These are phyloP conservation scores for Paradendryphiella salina DNA, from an alignment of 2,329 filamentous ascomycete genomes.

Conservation along the genomic window DNA sequence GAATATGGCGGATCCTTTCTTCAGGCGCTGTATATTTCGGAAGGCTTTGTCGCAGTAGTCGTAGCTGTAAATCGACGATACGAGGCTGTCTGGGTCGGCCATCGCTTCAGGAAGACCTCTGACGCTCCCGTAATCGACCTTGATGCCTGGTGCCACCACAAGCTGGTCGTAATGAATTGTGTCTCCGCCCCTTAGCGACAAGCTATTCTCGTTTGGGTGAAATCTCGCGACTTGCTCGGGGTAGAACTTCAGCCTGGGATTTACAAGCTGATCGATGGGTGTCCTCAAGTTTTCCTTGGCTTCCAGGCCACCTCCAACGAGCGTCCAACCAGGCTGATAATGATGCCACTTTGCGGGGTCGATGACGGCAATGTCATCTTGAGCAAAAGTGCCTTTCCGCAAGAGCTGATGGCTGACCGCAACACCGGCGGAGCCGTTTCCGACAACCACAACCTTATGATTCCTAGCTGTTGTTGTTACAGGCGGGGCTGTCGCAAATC, in stretches of 20 bases:
- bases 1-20: constrained; percentile 44
- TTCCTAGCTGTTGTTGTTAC: constrained; percentile 43
- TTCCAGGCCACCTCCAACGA: constrained; percentile 68
- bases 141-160: constrained; percentile 59
- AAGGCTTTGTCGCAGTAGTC: constrained; percentile 45
- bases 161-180: constrained; percentile 65
- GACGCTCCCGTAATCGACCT: constrained; percentile 33
- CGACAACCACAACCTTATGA: constrained; percentile 69
- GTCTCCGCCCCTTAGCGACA: constrained; percentile 60
- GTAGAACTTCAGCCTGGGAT: constrained; percentile 64
- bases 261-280: constrained; percentile 56
- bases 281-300: constrained; percentile 60
- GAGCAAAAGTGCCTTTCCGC: constrained; percentile 58
- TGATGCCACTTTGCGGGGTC: constrained; percentile 67
- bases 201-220: constrained; percentile 59
- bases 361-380: constrained; percentile 65
- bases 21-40: constrained; percentile 34
- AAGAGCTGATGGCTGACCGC: constrained; percentile 69
- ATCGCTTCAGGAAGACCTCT: constrained; percentile 43
- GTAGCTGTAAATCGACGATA: constrained; percentile 47
- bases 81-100: constrained; percentile 34
- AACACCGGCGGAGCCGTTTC: constrained; percentile 67
- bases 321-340: constrained; percentile 71
- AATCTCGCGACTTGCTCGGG: constrained; percentile 56
- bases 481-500: constrained; percentile 30